Conservation (phyloP, 331 rosid species). For the Cydonia oblonga region DNA sequence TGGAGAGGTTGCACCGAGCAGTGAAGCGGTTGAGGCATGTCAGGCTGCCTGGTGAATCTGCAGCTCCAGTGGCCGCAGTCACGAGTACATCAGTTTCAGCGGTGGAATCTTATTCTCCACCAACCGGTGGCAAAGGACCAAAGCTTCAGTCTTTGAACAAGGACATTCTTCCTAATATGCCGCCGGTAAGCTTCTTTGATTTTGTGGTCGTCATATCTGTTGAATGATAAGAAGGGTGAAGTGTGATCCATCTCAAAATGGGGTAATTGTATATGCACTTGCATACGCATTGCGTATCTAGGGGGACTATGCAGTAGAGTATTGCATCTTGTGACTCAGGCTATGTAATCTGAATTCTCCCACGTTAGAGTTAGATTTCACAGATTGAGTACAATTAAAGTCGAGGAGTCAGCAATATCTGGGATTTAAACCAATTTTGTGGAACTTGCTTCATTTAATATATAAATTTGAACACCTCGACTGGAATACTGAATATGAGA, state of each 20-base stretch:
- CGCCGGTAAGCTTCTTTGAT: neutral
- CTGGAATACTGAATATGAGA: too few species aligned
- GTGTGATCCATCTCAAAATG: neutral
- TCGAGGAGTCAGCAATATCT: neutral
- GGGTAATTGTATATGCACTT: neutral
- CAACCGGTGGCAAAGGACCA: neutral
- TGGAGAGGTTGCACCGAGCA: slow-evolving; percentile 5
- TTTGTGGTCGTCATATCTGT: neutral
- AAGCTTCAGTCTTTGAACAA: neutral
- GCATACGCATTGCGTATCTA: neutral
- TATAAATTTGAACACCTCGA: neutral
- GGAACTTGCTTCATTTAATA: neutral
- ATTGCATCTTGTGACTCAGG: neutral
- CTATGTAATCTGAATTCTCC: neutral
- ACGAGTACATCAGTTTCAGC: neutral
- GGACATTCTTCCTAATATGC: neutral
- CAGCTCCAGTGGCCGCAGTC: neutral
- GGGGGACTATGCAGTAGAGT: neutral
- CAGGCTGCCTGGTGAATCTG: neutral
- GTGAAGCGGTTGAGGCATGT: slow-evolving; percentile 9
- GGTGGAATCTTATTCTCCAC: neutral
- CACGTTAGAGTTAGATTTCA: neutral
- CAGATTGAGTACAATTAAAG: neutral
- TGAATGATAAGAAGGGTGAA: neutral
- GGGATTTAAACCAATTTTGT: neutral